Percentiles rank a stretch among this genome's conserved stretches.
Conservation (phyloP, 2,329 filamentous ascomycete species). For the Calonectria pauciramosa region DNA sequence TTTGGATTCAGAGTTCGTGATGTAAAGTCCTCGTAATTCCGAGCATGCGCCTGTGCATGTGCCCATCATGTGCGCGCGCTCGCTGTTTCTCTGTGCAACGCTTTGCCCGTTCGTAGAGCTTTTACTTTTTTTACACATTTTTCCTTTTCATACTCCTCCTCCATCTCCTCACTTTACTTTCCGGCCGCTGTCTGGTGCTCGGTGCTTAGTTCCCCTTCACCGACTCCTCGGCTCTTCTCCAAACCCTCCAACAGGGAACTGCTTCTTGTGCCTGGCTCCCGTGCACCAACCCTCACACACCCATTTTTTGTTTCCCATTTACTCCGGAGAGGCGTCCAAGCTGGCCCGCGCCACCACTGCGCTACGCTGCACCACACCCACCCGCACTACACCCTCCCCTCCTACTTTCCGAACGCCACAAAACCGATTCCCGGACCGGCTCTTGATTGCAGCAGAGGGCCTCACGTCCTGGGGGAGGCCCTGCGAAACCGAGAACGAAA, state of each 20-base stretch:
- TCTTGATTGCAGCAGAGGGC: background rate
- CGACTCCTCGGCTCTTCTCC: constrained; percentile 17
- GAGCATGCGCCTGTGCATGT: background rate
- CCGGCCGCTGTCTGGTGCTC: constrained; percentile 2
- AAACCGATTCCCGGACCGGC: constrained; percentile 14
- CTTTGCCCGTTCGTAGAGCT: constrained; percentile 2
- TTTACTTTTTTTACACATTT: background rate
- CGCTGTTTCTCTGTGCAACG: background rate
- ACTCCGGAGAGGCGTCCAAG: background rate
- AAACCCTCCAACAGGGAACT: background rate
- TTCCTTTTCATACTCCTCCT: background rate
- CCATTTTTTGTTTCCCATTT: background rate
- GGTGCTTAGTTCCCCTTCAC: constrained; percentile 2
- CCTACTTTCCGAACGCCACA: constrained; percentile 7
- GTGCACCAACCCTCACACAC: background rate
- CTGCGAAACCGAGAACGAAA: background rate
- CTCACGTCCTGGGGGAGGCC: background rate
- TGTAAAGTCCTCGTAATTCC: background rate
- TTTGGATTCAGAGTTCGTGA: background rate
- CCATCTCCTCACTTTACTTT: background rate
- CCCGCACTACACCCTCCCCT: background rate
- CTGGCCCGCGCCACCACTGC: background rate
- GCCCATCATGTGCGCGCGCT: background rate
- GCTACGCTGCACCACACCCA: background rate
- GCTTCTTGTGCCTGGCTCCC: constrained; percentile 15